phyloP scores from a whole-genome alignment of 139 green algal species.

The Tetraselmis striata region DNA sequence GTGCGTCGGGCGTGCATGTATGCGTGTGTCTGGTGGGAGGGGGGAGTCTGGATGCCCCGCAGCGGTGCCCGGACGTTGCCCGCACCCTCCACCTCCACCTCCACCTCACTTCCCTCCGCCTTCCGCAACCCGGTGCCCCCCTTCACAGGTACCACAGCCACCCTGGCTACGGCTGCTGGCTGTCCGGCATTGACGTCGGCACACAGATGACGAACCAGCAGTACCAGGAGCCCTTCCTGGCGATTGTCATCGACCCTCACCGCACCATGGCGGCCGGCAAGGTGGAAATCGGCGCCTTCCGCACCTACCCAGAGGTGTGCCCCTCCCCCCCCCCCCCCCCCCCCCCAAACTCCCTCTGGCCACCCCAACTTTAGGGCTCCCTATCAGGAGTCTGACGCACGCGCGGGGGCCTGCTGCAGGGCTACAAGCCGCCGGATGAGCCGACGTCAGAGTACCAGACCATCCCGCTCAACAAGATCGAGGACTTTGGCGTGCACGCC shows the following conservation, averaged over 20 bases:
- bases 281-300: conserved; percentile 93
- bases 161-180: conserved; percentile 98
- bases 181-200: conserved; percentile 84
- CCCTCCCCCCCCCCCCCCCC: too few relatives aligned
- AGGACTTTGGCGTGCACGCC: conserved; percentile 92
- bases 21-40: too few relatives aligned
- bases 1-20: not conserved
- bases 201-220: conserved; percentile 76
- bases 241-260: conserved; percentile 94
- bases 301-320: conserved; percentile 52
- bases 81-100: not conserved
- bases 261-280: conserved; percentile 92
- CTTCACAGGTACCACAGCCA: conserved; percentile 88
- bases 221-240: conserved; percentile 88
- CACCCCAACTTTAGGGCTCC: too few relatives aligned
- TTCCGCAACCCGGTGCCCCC: not conserved
- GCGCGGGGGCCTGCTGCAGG: too few relatives aligned
- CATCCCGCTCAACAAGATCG: conserved; percentile 95
- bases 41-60: too few relatives aligned
- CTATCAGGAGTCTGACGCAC: too few relatives aligned
- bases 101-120: not conserved
- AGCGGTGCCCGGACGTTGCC: not conserved
- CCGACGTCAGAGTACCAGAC: conserved; percentile 89
- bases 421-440: conserved; percentile 79
- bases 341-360: too few relatives aligned